phyloP scores from a whole-genome alignment of 2,329 filamentous ascomycete genomes.

The Penicillium sumatraense region DNA sequence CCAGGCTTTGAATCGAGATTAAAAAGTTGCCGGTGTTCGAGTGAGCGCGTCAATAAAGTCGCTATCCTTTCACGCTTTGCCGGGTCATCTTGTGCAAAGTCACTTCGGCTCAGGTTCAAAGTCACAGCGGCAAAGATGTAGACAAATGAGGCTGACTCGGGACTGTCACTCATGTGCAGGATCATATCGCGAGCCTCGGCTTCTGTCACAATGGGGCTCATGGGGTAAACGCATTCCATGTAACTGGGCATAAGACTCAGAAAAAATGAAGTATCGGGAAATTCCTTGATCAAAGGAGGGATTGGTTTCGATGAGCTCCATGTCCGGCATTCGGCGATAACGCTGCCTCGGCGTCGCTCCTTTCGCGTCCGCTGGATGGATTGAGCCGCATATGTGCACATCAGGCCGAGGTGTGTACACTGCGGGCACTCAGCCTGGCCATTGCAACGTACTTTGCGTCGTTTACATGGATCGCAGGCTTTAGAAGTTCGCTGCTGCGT shows the following conservation, averaged over 20 bases:
- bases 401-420: slow-evolving; percentile 50
- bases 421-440: slow-evolving; percentile 50
- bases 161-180: slow-evolving; percentile 41
- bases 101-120: slow-evolving; percentile 45
- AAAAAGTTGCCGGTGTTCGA: slow-evolving; percentile 42
- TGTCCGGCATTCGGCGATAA: slow-evolving; percentile 43
- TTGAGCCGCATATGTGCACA: slow-evolving; percentile 48
- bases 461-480: slow-evolving; percentile 54
- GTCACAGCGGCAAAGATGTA: slow-evolving; percentile 53
- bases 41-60: slow-evolving; percentile 37
- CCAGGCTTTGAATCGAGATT: slow-evolving; percentile 46
- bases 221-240: slow-evolving; percentile 51
- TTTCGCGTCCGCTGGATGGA: slow-evolving; percentile 39
- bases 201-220: slow-evolving; percentile 52
- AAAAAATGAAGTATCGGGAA: slow-evolving; percentile 18
- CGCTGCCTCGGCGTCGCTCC: slow-evolving; percentile 44
- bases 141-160: slow-evolving; percentile 48
- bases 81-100: slow-evolving; percentile 29
- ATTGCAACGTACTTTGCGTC: slow-evolving; percentile 54
- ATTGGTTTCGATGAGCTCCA: slow-evolving; percentile 28
- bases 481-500: slow-evolving; percentile 7
- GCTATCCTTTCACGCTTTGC: slow-evolving; percentile 31
- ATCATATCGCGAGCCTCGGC: slow-evolving; percentile 43
- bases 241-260: slow-evolving; percentile 53
- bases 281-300: slow-evolving; percentile 1